Conservation (phyloP, 1,139 yeast species). For the Yamadazyma oceani region DNA sequence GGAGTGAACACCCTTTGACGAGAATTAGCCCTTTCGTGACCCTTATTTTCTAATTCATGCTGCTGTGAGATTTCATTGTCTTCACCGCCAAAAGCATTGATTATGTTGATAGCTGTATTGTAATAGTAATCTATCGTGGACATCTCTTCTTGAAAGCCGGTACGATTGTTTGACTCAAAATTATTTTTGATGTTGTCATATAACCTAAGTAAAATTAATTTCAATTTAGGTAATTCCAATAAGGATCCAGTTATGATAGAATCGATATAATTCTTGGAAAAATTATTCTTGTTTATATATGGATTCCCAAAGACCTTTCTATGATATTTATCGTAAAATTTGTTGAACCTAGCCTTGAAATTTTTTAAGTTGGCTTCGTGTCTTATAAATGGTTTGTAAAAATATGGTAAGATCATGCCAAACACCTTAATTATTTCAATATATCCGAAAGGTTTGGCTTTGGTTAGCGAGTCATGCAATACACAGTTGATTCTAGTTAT, state of each 20-base stretch:
- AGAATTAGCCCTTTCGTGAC: constrained; percentile 15
- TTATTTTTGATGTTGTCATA: constrained; percentile 23
- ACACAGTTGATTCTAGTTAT: constrained; percentile 86
- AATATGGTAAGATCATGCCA: constrained; percentile 80
- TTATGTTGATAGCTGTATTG: constrained; percentile 58
- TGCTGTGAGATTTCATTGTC: constrained; percentile 19
- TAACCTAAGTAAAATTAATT: constrained; percentile 64
- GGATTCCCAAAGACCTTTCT: constrained; percentile 36
- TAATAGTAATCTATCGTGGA: constrained; percentile 39
- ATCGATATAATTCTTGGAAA: constrained; percentile 62
- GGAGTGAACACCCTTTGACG: constrained; percentile 78
- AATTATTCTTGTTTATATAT: constrained; percentile 33
- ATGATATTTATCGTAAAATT: constrained; percentile 46
- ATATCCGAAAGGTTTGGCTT: constrained; percentile 68
- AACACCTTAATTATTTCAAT: constrained; percentile 75
- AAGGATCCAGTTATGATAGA: constrained; percentile 68
- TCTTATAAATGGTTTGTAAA: constrained; percentile 87
- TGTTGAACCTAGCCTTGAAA: constrained; percentile 44
- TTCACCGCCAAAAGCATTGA: constrained; percentile 77
- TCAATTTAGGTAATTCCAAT: constrained; percentile 64
- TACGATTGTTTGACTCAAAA: constrained; percentile 10
- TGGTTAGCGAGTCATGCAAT: constrained; percentile 68
- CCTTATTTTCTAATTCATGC: constrained; percentile 40
- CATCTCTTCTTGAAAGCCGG: constrained; percentile 14
- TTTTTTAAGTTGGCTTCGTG: constrained; percentile 74